These are phyloP conservation scores for Hymenoscyphus infarciens DNA, from an alignment of 2,329 filamentous ascomycete species.

Conservation along the genomic window DNA sequence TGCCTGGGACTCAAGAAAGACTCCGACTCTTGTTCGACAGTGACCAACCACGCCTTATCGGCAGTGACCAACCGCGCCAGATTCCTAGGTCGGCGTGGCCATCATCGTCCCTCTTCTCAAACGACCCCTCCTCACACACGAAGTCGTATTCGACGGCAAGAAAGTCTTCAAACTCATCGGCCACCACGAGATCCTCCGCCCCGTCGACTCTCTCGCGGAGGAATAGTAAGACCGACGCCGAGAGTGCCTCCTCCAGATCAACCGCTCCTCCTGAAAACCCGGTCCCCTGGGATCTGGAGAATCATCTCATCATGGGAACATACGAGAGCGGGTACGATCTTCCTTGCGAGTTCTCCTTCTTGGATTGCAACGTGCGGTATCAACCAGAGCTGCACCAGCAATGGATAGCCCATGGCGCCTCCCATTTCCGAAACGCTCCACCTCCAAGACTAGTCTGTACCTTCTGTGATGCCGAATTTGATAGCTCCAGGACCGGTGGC, in stretches of 20 bases:
- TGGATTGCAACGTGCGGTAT: constrained; percentile 40
- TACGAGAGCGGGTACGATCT: constrained; percentile 20
- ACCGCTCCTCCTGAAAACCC: not conserved
- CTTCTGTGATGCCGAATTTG: constrained; percentile 43
- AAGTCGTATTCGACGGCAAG: not conserved
- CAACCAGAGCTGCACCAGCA: constrained; percentile 35
- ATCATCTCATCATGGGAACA: constrained; percentile 2
- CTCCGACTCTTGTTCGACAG: not conserved
- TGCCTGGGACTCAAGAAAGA: not conserved
- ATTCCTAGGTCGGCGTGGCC: not conserved
- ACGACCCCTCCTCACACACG: not conserved
- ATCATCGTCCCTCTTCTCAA: not conserved
- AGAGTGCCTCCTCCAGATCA: not conserved
- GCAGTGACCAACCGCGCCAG: not conserved
- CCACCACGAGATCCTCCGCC: not conserved
- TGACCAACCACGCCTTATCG: not conserved
- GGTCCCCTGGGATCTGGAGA: not conserved
- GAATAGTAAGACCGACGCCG: not conserved
- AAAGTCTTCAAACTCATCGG: not conserved
- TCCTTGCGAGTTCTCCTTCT: constrained; percentile 28
- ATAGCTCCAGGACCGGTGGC: constrained; percentile 10
- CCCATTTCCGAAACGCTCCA: constrained; percentile 37
- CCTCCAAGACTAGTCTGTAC: constrained; percentile 43
- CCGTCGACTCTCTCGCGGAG: not conserved
- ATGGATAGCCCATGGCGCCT: constrained; percentile 47